Percentiles rank a stretch among this genome's conserved stretches.
These are phyloP conservation scores for Neurospora sp. DNA, from an alignment of 2,329 filamentous ascomycete genomes.

Conservation along the genomic window DNA sequence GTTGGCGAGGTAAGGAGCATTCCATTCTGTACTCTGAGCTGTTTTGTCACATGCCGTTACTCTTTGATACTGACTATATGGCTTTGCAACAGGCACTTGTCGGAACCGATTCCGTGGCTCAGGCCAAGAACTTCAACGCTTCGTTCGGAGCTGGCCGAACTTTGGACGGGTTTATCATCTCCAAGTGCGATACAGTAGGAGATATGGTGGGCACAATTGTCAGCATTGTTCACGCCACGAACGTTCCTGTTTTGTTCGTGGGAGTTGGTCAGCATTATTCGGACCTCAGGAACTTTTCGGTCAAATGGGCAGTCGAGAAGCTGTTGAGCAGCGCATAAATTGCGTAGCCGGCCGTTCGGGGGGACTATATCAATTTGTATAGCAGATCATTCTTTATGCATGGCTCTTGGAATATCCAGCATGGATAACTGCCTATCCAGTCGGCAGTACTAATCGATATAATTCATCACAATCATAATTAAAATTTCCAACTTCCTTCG, in stretches of 20 bases:
- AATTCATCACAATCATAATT: neutral
- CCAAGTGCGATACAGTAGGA: slow-evolving; percentile 97
- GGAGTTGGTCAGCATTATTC: slow-evolving; percentile 63
- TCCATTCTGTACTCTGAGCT: neutral
- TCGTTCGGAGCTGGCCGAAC: slow-evolving; percentile 73
- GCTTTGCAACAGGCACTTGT: slow-evolving; percentile 57
- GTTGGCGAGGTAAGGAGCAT: slow-evolving; percentile 47
- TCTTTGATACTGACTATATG: slow-evolving; percentile 6
- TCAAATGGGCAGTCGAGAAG: slow-evolving; percentile 60
- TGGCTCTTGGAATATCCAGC: neutral
- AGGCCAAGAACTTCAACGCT: slow-evolving; percentile 92
- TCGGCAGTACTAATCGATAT: neutral
- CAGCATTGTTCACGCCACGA: slow-evolving; percentile 93
- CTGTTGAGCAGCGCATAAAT: slow-evolving; percentile 41
- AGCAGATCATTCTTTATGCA: neutral
- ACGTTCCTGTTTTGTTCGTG: slow-evolving; percentile 90
- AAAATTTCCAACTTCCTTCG: neutral
- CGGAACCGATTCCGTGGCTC: slow-evolving; percentile 87
- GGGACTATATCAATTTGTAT: neutral
- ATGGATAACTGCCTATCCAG: neutral
- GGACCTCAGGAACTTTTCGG: slow-evolving; percentile 58
- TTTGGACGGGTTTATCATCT: slow-evolving; percentile 95
- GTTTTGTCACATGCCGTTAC: neutral
- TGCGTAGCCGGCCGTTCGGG: neutral
- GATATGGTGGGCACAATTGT: slow-evolving; percentile 96